These are phyloP conservation scores for Rhodotorula taiwanensis DNA, from an alignment of 768 basidiomycete species.

Conservation along the genomic window DNA sequence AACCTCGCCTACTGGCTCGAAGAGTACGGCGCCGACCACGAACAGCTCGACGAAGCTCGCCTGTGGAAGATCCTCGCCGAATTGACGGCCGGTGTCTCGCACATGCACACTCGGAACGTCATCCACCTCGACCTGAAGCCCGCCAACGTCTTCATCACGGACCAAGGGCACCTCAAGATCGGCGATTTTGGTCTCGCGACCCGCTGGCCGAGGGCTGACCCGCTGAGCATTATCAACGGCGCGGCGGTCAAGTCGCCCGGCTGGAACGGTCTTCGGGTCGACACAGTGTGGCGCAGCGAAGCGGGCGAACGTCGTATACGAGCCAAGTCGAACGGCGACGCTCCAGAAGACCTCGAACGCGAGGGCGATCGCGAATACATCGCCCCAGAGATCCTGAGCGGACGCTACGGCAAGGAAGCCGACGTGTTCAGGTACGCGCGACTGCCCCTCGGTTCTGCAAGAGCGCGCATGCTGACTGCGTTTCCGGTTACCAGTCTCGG, in stretches of 20 bases:
- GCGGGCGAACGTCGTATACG: constrained; percentile 29
- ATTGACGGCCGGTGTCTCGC: constrained; percentile 75
- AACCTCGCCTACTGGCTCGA: constrained; percentile 85
- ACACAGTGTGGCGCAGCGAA: constrained; percentile 25
- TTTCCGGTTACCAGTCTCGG: constrained; percentile 63
- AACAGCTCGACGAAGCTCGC: constrained; percentile 77
- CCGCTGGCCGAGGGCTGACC: constrained; percentile 64
- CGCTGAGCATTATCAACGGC: constrained; percentile 42
- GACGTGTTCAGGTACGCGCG: constrained; percentile 86
- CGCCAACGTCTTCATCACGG: constrained; percentile 87
- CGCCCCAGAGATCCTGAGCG: constrained; percentile 89
- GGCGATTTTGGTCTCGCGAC: constrained; percentile 99
- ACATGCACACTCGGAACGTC: constrained; percentile 80
- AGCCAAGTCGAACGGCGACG: constrained; percentile 37
- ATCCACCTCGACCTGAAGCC: constrained; percentile 97
- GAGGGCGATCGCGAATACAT: constrained; percentile 97
- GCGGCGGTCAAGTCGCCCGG: constrained; percentile 36
- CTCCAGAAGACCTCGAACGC: constrained; percentile 57
- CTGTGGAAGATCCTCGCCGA: constrained; percentile 95
- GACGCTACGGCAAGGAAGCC: constrained; percentile 82
- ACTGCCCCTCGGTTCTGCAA: background rate
- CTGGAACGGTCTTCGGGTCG: constrained; percentile 43
- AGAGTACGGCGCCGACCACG: constrained; percentile 73
- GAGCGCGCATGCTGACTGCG: background rate
- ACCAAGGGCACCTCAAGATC: constrained; percentile 82